phyloP scores from a whole-genome alignment of 108 stramenopile species.

The Cylindrotheca closterium region DNA sequence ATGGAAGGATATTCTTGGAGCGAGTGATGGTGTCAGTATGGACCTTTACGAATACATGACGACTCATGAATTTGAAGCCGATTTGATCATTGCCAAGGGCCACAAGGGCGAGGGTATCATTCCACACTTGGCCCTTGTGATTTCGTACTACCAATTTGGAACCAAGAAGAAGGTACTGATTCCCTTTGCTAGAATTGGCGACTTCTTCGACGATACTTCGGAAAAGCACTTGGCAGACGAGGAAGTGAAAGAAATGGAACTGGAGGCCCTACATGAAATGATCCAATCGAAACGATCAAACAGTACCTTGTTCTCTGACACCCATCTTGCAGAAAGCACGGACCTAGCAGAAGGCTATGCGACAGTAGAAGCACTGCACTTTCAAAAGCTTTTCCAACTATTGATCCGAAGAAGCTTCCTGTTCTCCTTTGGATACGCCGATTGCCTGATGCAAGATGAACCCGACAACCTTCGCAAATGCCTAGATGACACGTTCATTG shows the following conservation, averaged over 20 bases:
- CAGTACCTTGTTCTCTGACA: slow-evolving; percentile 10
- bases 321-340: slow-evolving; percentile 3
- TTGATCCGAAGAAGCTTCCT: slow-evolving; percentile 37
- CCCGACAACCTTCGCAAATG: slow-evolving; percentile 21
- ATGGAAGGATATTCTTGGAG: slow-evolving; percentile 28
- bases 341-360: slow-evolving; percentile 17
- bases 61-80: slow-evolving; percentile 26
- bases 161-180: slow-evolving; percentile 28
- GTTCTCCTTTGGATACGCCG: slow-evolving; percentile 38
- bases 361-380: slow-evolving; percentile 24
- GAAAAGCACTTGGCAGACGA: slow-evolving; percentile 23
- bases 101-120: background rate
- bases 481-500: slow-evolving; percentile 28
- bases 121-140: slow-evolving; percentile 26
- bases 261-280: slow-evolving; percentile 25
- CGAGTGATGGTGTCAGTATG: slow-evolving; percentile 10
- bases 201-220: slow-evolving; percentile 30
- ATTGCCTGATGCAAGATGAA: slow-evolving; percentile 29
- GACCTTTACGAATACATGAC: slow-evolving; percentile 10
- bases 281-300: background rate
- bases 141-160: slow-evolving; percentile 28
- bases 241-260: slow-evolving; percentile 16
- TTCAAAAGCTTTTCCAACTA: slow-evolving; percentile 31
- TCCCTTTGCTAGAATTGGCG: slow-evolving; percentile 19
- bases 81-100: slow-evolving; percentile 26